Evolutionary conservation across 192 early-diverging fungal species (phyloP).

Genomic region (Allomyces arbusculus): DNA sequence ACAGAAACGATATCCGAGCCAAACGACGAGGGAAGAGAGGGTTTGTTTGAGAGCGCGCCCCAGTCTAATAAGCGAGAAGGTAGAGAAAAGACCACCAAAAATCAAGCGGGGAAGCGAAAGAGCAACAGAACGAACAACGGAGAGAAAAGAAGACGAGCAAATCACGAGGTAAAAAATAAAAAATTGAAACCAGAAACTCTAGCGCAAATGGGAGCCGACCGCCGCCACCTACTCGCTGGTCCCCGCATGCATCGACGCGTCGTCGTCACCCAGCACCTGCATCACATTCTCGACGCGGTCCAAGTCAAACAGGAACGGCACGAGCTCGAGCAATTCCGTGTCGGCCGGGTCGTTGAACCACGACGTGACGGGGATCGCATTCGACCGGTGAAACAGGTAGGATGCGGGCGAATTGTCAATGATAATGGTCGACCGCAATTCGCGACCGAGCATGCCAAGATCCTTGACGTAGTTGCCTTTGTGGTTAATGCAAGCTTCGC

Average conservation of each 20-base stretch:
- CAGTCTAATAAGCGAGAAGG: too few species aligned
- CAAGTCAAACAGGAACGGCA: constrained; percentile 85
- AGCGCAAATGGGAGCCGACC: too few species aligned
- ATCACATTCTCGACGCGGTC: constrained; percentile 71
- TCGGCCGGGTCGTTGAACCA: constrained; percentile 97
- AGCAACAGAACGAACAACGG: neutral
- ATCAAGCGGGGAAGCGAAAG: neutral
- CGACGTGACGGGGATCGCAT: constrained; percentile 84
- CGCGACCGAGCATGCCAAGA: constrained; percentile 67
- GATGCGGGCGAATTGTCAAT: constrained; percentile 93
- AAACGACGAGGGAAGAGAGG: too few species aligned
- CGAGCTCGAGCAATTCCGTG: constrained; percentile 81
- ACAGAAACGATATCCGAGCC: too few species aligned
- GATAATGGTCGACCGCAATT: constrained; percentile 66
- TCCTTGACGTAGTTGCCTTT: constrained; percentile 98
- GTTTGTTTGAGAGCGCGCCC: too few species aligned
- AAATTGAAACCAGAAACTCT: too few species aligned
- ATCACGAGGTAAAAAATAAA: too few species aligned
- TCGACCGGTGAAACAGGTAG: constrained; percentile 85
- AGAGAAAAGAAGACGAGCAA: too few species aligned
- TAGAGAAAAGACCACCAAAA: neutral
- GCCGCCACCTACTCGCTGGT: too few species aligned
- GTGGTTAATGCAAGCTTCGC: constrained; percentile 85
- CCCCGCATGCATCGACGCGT: neutral
- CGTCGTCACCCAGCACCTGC: constrained; percentile 41